Conservation (phyloP, 2,329 filamentous ascomycete genomes). For the Paradendryphiella salina region DNA sequence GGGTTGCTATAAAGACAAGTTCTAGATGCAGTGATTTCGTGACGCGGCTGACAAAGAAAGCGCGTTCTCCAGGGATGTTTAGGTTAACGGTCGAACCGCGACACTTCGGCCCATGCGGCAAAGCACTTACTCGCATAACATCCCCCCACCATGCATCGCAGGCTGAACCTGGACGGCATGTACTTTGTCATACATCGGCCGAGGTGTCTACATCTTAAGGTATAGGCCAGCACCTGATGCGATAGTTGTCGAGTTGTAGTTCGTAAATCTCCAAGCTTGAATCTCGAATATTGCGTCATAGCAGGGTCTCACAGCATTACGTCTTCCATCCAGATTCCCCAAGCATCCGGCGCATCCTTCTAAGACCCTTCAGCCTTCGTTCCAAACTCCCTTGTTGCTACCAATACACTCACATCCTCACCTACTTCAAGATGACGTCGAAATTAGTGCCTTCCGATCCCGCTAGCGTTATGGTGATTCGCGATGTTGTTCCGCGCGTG, state of each 20-base stretch:
- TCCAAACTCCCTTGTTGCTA: background rate
- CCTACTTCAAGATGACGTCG: slow-evolving; percentile 36
- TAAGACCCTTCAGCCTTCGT: background rate
- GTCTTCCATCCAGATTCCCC: slow-evolving; percentile 22
- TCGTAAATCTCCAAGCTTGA: slow-evolving; percentile 1
- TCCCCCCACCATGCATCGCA: slow-evolving; percentile 9
- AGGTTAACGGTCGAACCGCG: slow-evolving; percentile 3
- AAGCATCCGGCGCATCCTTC: slow-evolving; percentile 5
- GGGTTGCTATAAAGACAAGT: slow-evolving; percentile 4
- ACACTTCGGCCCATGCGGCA: slow-evolving; percentile 16
- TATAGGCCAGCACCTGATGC: slow-evolving; percentile 5
- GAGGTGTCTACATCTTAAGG: slow-evolving; percentile 2
- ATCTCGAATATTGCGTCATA: slow-evolving; percentile 32
- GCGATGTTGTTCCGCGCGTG: slow-evolving; percentile 72
- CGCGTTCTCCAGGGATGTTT: slow-evolving; percentile 5
- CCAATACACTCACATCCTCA: background rate
- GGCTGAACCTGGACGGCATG: background rate
- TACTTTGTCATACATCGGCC: slow-evolving; percentile 10
- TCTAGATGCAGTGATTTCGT: slow-evolving; percentile 16
- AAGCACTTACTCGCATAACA: slow-evolving; percentile 8
- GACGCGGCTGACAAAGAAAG: slow-evolving; percentile 24
- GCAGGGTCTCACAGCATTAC: slow-evolving; percentile 21
- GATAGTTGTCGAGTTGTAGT: slow-evolving; percentile 2
- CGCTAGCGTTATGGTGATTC: slow-evolving; percentile 84
- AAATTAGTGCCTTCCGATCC: slow-evolving; percentile 63